Evolutionary conservation across 768 basidiomycete genomes (phyloP).

Genomic region (Amyloporia xantha): DNA sequence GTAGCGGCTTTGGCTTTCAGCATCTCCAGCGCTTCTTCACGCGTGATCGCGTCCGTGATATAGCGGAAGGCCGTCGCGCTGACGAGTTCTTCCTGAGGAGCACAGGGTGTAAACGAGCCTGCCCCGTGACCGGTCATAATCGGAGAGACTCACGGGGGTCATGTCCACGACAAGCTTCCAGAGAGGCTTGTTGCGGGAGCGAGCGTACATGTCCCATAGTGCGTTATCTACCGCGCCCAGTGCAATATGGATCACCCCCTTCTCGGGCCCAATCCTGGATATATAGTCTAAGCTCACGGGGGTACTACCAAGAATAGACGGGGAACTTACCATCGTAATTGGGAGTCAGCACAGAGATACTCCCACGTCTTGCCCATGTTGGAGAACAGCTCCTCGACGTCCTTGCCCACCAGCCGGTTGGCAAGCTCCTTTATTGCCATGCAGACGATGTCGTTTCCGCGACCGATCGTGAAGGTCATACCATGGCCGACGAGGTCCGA

Average conservation of each 20-base stretch:
- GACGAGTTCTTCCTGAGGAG: constrained; percentile 65
- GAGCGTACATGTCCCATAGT: constrained; percentile 90
- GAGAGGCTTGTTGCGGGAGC: constrained; percentile 72
- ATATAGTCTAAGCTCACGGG: not conserved
- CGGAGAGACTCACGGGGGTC: constrained; percentile 47
- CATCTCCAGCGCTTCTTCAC: constrained; percentile 80
- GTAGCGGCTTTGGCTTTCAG: constrained; percentile 69
- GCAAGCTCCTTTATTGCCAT: constrained; percentile 75
- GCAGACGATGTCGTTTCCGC: constrained; percentile 95
- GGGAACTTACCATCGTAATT: constrained; percentile 72
- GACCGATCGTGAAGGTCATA: constrained; percentile 92
- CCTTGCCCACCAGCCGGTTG: constrained; percentile 73
- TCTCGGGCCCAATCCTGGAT: constrained; percentile 84
- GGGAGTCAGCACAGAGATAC: constrained; percentile 80
- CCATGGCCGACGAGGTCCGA: constrained; percentile 75
- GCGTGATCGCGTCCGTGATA: constrained; percentile 90
- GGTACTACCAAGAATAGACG: not conserved
- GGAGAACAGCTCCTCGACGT: constrained; percentile 73
- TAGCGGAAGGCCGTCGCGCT: constrained; percentile 76
- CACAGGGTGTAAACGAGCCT: not conserved
- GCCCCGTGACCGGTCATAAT: not conserved
- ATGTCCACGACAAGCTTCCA: constrained; percentile 95
- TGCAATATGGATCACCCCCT: constrained; percentile 91
- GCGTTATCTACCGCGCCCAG: constrained; percentile 88
- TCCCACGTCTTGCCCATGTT: constrained; percentile 94